A percentile compares a stretch with the other conserved stretches of the same genome.
Evolutionary conservation across 2,329 filamentous ascomycete species (phyloP).

Genomic region (Leptographium radiaticola): DNA sequence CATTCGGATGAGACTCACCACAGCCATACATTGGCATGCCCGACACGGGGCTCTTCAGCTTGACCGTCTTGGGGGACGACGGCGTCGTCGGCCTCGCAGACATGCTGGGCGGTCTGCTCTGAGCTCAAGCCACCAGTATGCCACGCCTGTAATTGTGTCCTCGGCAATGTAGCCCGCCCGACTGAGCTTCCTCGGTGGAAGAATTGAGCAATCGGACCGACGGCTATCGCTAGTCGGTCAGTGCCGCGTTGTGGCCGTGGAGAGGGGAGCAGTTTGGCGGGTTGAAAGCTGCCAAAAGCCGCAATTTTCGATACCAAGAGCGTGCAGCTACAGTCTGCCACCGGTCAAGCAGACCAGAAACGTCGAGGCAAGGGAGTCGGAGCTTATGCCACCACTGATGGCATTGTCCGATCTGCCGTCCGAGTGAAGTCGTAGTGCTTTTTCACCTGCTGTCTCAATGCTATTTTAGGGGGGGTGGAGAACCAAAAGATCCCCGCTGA

Average conservation of each 20-base stretch:
- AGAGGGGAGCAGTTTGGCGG: too few species aligned
- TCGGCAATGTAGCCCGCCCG: not conserved
- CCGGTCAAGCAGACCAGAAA: too few species aligned
- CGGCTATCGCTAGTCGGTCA: too few species aligned
- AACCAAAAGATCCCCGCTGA: constrained; percentile 1
- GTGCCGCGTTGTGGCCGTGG: too few species aligned
- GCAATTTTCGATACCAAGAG: too few species aligned
- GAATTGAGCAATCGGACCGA: too few species aligned
- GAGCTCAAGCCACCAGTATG: not conserved
- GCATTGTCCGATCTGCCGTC: not conserved
- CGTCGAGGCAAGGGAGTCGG: too few species aligned
- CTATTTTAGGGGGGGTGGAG: constrained; percentile 5
- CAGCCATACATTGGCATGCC: constrained; percentile 51
- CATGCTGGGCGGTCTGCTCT: constrained; percentile 20
- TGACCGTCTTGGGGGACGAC: constrained; percentile 41
- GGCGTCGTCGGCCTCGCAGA: constrained; percentile 34
- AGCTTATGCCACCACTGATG: not conserved
- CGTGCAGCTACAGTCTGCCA: too few species aligned
- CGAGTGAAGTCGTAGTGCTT: not conserved
- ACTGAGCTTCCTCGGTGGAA: too few species aligned
- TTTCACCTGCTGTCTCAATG: constrained; percentile 4
- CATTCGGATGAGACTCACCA: constrained; percentile 29
- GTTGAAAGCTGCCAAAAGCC: too few species aligned
- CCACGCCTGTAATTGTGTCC: not conserved
- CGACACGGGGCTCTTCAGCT: constrained; percentile 44